Evolutionary conservation across 176 grass and related monocot genomes (phyloP).

Genomic region (Carex cristatella): DNA sequence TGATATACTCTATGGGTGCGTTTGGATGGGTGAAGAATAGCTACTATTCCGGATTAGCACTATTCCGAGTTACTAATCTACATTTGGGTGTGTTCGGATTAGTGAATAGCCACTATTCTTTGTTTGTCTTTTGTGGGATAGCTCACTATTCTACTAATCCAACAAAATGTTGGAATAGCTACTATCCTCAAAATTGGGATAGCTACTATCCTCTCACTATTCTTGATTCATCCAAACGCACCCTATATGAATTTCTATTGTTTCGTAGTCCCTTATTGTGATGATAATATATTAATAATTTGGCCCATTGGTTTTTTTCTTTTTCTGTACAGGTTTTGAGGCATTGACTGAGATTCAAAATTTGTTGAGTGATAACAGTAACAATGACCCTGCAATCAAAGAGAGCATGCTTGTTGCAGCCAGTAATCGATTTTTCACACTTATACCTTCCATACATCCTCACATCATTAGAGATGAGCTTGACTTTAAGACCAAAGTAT

Average conservation of each 20-base stretch:
- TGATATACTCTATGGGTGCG: not conserved
- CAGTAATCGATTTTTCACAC: conserved; percentile 88
- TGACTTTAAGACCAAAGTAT: conserved; percentile 78
- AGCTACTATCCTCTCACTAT: no score
- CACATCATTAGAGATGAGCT: conserved; percentile 65
- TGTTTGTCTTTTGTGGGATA: no score
- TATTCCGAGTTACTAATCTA: no score
- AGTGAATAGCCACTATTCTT: no score
- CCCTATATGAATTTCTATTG: not conserved
- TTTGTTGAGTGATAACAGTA: conserved; percentile 47
- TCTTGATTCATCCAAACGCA: no score
- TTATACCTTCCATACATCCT: conserved; percentile 95
- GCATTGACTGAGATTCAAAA: conserved; percentile 95
- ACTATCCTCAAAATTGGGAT: no score
- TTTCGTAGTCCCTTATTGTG: not conserved
- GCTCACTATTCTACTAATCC: no score
- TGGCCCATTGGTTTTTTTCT: conserved; percentile 4
- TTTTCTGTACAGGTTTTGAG: conserved; percentile 59
- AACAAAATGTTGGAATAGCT: no score
- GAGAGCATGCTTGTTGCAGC: conserved; percentile 84
- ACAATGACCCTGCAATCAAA: conserved; percentile 43
- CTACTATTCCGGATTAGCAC: no score
- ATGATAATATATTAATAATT: conserved; percentile 20
- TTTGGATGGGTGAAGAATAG: no score
- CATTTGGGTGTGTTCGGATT: no score